Base-by-base conservation (phyloP, 371 early-diverging fungal genomes). In the Furculomyces boomerangus region DNA sequence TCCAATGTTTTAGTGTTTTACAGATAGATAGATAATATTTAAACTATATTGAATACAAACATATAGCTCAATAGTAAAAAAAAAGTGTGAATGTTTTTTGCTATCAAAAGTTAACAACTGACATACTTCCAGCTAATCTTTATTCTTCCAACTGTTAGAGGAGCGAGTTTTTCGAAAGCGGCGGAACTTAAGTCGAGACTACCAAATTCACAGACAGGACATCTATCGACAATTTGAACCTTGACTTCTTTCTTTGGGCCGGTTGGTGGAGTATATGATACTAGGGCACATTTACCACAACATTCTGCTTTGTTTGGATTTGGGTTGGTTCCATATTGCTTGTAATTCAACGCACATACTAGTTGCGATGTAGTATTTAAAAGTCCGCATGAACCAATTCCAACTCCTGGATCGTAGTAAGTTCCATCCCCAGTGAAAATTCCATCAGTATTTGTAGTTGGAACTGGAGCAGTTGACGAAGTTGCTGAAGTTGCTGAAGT, bases 131-230 rank as follows among this genome's bases (percentile, higher is more conserved):
- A 81, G 40, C 68, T 58, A 59, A 80, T 77, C 8, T 63, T 48
- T 35, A 80, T 68, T 18, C 71, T 71, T 28, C 81, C 81, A 20
- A 60, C 54, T 2, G 54, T 57, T 22, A 67, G 59, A 46, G 67
- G 78, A 10, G 51, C 43, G 40, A 80, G 57, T 54, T 73, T 37
- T 47, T 71, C 43, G 57, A 79, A 81, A 44, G 76, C 79, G n/a
- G 75, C 61, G 25, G 74, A 74, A 50, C 75, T 74, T 25, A 80
- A 69, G 66, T 81, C 82, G 40, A 74, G 61, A 41, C 62, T 73
- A 16, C 74, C 70, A 1, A 44, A 24, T 27, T 55, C 46, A 61
- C 74, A 73, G 46, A 28, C 62, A n/a, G 69, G 64, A 41, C 70
- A 67, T 27, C 52, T 52, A 47, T 67, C 67, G 3, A 46, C 39